Conservation (phyloP, 1,284 basidiomycete genomes). For the Peniophora sp. region DNA sequence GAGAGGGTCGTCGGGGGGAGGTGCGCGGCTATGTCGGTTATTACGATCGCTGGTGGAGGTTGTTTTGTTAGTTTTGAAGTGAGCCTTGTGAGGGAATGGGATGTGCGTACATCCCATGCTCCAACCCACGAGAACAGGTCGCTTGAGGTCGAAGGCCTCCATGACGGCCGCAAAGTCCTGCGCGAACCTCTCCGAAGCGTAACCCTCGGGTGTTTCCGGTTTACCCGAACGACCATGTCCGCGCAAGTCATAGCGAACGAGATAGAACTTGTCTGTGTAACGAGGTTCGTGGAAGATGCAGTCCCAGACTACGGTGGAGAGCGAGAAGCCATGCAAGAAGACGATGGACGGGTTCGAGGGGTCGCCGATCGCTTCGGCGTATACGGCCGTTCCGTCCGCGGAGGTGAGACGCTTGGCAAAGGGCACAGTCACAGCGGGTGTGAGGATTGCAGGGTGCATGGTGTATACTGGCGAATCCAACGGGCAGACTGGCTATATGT, state of each 20-base stretch:
- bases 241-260: constrained; percentile 26
- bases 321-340: constrained; percentile 29
- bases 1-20: constrained; percentile 10
- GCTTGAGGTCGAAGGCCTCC: constrained; percentile 16
- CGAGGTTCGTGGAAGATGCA: constrained; percentile 22
- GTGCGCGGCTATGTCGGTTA: constrained; percentile 14
- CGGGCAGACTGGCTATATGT: too few relatives aligned
- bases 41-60: constrained; percentile 10
- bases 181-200: constrained; percentile 16
- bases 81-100: constrained; percentile 1
- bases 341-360: constrained; percentile 27
- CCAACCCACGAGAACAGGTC: constrained; percentile 19
- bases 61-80: background rate
- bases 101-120: background rate
- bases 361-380: constrained; percentile 30
- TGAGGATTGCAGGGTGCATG: too few relatives aligned
- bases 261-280: constrained; percentile 21
- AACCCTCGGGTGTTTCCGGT: constrained; percentile 11
- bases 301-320: constrained; percentile 25
- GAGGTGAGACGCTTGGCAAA: constrained; percentile 12
- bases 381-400: constrained; percentile 15
- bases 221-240: constrained; percentile 21
- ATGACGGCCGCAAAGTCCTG: constrained; percentile 20
- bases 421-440: too few relatives aligned
- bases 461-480: too few relatives aligned